Evolutionary conservation across 1,139 yeast species (phyloP).

Genomic region (Lipomyces yarrowii): DNA sequence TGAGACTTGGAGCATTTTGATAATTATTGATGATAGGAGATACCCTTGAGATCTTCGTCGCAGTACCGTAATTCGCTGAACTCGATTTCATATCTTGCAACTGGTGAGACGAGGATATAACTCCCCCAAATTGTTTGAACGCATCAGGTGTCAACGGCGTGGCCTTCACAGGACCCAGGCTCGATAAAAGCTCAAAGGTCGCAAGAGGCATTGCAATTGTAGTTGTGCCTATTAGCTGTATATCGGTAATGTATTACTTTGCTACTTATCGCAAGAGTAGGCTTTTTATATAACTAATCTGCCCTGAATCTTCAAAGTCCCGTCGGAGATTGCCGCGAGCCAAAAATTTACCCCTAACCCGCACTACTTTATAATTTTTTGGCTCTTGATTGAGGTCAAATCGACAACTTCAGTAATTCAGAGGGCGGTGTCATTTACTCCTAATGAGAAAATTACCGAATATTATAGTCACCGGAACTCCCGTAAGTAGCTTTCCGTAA

Average conservation of each 20-base stretch:
- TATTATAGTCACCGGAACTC: slow-evolving; percentile 91
- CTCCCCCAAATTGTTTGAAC: slow-evolving; percentile 56
- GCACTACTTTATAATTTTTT: not conserved
- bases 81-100: slow-evolving; percentile 48
- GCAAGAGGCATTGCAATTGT: slow-evolving; percentile 36
- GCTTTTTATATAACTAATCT: not conserved
- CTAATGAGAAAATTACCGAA: slow-evolving; percentile 60
- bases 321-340: not conserved
- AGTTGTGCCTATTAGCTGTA: not conserved
- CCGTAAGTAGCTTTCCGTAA: slow-evolving; percentile 44
- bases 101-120: slow-evolving; percentile 60
- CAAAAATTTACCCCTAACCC: not conserved
- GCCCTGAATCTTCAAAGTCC: not conserved
- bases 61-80: slow-evolving; percentile 92
- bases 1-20: slow-evolving; percentile 51
- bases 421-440: not conserved
- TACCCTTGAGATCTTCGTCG: slow-evolving; percentile 72
- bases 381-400: not conserved
- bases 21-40: slow-evolving; percentile 65
- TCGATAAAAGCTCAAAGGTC: slow-evolving; percentile 30
- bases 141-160: slow-evolving; percentile 51
- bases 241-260: not conserved
- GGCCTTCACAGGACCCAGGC: slow-evolving; percentile 18
- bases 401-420: not conserved
- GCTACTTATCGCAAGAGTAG: not conserved